Evolutionary conservation across 2,329 filamentous ascomycete genomes (phyloP).

Genomic region (Colletotrichum costaricense): DNA sequence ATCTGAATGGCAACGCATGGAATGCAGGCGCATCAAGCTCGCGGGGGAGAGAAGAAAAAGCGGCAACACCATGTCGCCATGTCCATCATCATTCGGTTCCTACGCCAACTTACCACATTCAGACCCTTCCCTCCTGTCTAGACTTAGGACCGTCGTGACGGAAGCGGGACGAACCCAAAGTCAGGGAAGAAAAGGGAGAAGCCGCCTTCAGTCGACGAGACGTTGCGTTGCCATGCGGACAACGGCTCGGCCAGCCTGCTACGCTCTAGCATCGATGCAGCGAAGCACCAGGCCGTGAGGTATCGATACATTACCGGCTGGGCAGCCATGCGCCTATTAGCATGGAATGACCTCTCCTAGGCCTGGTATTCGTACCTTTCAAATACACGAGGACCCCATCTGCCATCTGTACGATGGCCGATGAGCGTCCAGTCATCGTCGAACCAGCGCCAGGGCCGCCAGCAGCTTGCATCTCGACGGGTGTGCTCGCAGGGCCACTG

Average conservation of each 20-base stretch:
- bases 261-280: neutral
- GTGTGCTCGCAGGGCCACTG: conserved; percentile 16
- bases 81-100: neutral
- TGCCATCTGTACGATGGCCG: conserved; percentile 34
- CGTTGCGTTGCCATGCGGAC: conserved; percentile 29
- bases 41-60: neutral
- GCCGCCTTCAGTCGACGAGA: neutral
- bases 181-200: neutral
- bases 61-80: neutral
- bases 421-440: conserved; percentile 16
- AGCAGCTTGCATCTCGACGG: conserved; percentile 16
- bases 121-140: neutral
- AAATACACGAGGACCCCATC: conserved; percentile 17
- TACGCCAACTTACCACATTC: neutral
- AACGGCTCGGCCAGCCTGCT: conserved; percentile 22
- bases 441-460: neutral
- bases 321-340: conserved; percentile 50
- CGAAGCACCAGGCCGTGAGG: conserved; percentile 35
- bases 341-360: conserved; percentile 14
- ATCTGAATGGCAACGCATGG: conserved; percentile 5
- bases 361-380: conserved; percentile 36
- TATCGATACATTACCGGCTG: conserved; percentile 49
- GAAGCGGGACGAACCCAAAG: conserved; percentile 7
- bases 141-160: neutral
- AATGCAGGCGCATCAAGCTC: conserved; percentile 10